Base-by-base conservation (phyloP, 2,329 filamentous ascomycete genomes). In the Escovopsis sp. region DNA sequence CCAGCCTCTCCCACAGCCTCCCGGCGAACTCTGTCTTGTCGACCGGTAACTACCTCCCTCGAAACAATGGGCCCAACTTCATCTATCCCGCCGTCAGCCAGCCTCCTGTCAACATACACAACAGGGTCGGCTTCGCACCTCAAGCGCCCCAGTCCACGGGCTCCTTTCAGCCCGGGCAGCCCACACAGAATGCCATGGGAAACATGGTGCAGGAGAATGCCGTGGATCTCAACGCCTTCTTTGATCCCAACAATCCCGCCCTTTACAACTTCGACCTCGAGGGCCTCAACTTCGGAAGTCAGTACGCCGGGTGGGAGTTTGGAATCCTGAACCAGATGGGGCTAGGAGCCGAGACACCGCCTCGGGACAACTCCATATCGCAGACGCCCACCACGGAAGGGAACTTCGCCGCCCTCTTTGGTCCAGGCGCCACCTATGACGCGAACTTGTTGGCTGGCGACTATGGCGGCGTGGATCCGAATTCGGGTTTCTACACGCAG, bases 301-400 rank as follows among this genome's bases (percentile, higher is more conserved):
- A 93, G 44, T 98, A 96, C 52, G 88, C 87, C 40, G 88, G 87
- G 14, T 69, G 94, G 55, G 90, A 96, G 56, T 94, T 96, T 54
- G 82, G 86, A 36, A 94, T 96, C 72, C 72, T 98, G 0, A 86
- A 85, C 19, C 88, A 96, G 54, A 93, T 98, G 82, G 85, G 84
- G 5, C 44, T 59, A 11, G 40, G 83, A 12, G 80, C 76, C n/a
- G 83, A 90, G 46, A 82, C 76, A 13, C 76, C 79, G 6, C 73
- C 79, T 5, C 74, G 75, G 36, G 83, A 90, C 57, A 70, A 45
- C 56, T 66, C 52, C 46, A 56, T 53, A 52, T 68, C 53, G 2
- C 56, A 57, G 34, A 56, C 54, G 13, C 53, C 56, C 5, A 54
- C 56, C 4, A 50, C 49, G 13, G 57, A 60, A 23, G 48, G 53